These are phyloP conservation scores for Nothophaeocryptopus gaeumannii DNA, from an alignment of 2,329 filamentous ascomycete genomes.

Conservation along the genomic window DNA sequence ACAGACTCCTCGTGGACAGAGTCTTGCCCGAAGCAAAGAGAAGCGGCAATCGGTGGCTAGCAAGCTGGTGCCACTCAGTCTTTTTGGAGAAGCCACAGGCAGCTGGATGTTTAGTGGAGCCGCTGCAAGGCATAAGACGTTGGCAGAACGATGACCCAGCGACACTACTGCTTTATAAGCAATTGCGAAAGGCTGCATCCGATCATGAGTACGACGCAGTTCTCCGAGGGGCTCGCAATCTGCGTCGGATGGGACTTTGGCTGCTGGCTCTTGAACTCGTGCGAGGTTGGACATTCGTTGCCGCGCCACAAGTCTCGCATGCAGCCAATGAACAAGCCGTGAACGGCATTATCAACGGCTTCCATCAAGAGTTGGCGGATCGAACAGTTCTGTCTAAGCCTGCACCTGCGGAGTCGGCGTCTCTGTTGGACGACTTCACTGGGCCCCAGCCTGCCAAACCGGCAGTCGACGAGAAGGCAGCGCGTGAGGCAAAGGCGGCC, in stretches of 20 bases:
- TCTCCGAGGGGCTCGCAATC: conserved; percentile 70
- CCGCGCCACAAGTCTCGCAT: conserved; percentile 18
- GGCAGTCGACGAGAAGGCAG: conserved; percentile 24
- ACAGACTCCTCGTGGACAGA: conserved; percentile 72
- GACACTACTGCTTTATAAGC: conserved; percentile 79
- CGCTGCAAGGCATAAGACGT: conserved; percentile 67
- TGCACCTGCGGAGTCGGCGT: conserved; percentile 13
- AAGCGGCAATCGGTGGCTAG: conserved; percentile 87
- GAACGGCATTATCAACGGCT: conserved; percentile 15
- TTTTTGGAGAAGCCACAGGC: conserved; percentile 77
- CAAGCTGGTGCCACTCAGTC: conserved; percentile 95
- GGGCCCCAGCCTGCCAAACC: conserved; percentile 11
- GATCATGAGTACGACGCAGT: conserved; percentile 54
- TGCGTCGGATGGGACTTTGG: conserved; percentile 63
- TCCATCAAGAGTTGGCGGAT: conserved; percentile 24
- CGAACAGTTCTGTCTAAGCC: conserved; percentile 16
- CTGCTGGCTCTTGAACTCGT: conserved; percentile 82
- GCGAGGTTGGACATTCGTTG: conserved; percentile 75
- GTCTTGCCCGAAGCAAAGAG: conserved; percentile 73
- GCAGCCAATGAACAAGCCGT: neutral
- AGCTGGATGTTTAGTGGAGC: conserved; percentile 68
- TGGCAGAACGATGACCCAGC: conserved; percentile 84
- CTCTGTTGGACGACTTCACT: conserved; percentile 26
- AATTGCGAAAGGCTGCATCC: conserved; percentile 72
- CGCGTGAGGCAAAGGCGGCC: conserved; percentile 32